A percentile compares a stretch with the other conserved stretches of the same genome.
These are phyloP conservation scores for Arthrobotrys sinensis DNA, from an alignment of 2,329 filamentous ascomycete genomes.

Conservation along the genomic window DNA sequence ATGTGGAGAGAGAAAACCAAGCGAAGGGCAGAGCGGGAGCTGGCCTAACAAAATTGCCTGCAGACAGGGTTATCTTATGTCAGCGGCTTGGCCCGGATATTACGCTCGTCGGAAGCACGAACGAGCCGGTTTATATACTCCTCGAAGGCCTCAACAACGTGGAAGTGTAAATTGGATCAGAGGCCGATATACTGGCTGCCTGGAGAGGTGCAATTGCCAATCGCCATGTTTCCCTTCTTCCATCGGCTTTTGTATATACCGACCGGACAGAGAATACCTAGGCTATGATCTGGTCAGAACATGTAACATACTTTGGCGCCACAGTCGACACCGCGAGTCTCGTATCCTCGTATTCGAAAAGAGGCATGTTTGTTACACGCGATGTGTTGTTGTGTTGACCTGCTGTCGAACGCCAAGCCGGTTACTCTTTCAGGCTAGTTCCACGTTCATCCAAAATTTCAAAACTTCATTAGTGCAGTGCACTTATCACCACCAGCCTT, in stretches of 20 bases:
- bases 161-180: slow-evolving; percentile 1
- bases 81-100: slow-evolving; percentile 48
- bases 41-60: slow-evolving; percentile 10
- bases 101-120: slow-evolving; percentile 13
- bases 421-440: slow-evolving; percentile 17
- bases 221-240: neutral
- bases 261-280: neutral
- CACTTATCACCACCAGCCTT: slow-evolving; percentile 9
- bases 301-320: slow-evolving; percentile 9
- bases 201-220: neutral
- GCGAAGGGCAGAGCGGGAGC: slow-evolving; percentile 24
- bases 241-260: no score
- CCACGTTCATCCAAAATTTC: slow-evolving; percentile 29
- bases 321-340: neutral
- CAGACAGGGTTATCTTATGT: slow-evolving; percentile 38
- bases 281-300: neutral
- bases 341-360: slow-evolving; percentile 12
- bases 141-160: neutral
- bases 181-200: neutral
- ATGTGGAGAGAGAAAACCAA: slow-evolving; percentile 31
- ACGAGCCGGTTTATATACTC: slow-evolving; percentile 24
- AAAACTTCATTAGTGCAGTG: neutral
- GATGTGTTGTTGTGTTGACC: slow-evolving; percentile 37
- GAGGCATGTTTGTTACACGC: neutral
- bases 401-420: slow-evolving; percentile 26